phyloP scores from a whole-genome alignment of 2,329 filamentous ascomycete species.

The Helotiales sp. region DNA sequence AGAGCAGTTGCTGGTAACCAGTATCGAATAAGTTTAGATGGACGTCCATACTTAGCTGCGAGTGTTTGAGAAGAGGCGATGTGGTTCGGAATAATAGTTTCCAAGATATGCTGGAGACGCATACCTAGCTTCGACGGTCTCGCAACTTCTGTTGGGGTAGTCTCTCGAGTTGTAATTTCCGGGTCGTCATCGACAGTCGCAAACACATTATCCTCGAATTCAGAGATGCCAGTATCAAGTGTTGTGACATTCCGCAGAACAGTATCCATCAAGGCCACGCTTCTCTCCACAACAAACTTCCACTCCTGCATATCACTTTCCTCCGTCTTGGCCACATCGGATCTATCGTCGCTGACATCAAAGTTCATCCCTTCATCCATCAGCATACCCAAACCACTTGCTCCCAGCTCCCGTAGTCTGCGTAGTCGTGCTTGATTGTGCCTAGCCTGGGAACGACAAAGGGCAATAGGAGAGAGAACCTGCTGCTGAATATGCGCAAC shows the following conservation, averaged over 20 bases:
- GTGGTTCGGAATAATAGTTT: slow-evolving; percentile 71
- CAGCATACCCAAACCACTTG: slow-evolving; percentile 84
- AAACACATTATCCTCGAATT: slow-evolving; percentile 71
- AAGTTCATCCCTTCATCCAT: slow-evolving; percentile 84
- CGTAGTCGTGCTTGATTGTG: slow-evolving; percentile 74
- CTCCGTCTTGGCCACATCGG: slow-evolving; percentile 52
- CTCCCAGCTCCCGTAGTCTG: slow-evolving; percentile 77
- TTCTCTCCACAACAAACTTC: slow-evolving; percentile 80
- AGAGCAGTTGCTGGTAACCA: slow-evolving; percentile 80
- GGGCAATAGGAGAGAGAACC: slow-evolving; percentile 78
- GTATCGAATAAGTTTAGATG: slow-evolving; percentile 77
- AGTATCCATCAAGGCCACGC: slow-evolving; percentile 84
- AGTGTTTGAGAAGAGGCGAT: slow-evolving; percentile 58
- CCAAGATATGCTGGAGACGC: slow-evolving; percentile 72
- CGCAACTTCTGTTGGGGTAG: slow-evolving; percentile 41
- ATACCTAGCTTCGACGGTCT: slow-evolving; percentile 64
- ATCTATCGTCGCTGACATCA: slow-evolving; percentile 62
- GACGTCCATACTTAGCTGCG: slow-evolving; percentile 72
- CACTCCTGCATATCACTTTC: slow-evolving; percentile 54
- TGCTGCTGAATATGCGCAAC: slow-evolving; percentile 72
- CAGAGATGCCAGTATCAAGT: slow-evolving; percentile 63
- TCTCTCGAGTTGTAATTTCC: slow-evolving; percentile 58
- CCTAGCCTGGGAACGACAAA: slow-evolving; percentile 75
- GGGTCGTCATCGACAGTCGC: slow-evolving; percentile 65
- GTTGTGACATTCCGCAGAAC: slow-evolving; percentile 75